phyloP scores from a whole-genome alignment of 1,139 yeast species.

The Groenewaldozyma auringiensis region DNA sequence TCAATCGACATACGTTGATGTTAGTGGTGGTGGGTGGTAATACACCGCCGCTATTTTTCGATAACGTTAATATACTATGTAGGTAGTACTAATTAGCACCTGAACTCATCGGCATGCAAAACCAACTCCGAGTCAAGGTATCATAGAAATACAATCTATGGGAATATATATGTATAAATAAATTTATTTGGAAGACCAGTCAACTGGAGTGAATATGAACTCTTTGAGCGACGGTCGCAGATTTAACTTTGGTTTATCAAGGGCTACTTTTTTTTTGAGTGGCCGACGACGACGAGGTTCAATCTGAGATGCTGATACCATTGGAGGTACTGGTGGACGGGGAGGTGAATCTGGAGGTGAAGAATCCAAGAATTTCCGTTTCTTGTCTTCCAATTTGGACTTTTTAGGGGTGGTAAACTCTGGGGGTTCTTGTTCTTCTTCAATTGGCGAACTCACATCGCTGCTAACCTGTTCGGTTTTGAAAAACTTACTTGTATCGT shows the following conservation, averaged over 20 bases:
- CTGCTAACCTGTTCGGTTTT: not conserved
- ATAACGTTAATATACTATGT: too few species aligned
- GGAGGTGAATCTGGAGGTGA: not conserved
- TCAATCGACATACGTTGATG: too few species aligned
- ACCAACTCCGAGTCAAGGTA: too few species aligned
- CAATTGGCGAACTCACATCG: not conserved
- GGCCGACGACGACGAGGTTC: not conserved
- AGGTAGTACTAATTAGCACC: too few species aligned
- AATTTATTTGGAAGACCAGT: not conserved
- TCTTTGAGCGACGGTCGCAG: not conserved
- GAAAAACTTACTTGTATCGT: not conserved
- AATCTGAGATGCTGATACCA: not conserved
- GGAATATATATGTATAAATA: not conserved
- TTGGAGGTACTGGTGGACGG: not conserved
- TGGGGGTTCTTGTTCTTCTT: not conserved
- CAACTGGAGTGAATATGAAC: slow-evolving; percentile 4
- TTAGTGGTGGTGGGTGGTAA: too few species aligned
- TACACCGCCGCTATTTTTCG: too few species aligned
- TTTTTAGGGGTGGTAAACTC: not conserved
- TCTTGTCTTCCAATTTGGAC: not conserved
- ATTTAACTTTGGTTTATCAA: not conserved
- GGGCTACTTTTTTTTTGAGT: not conserved
- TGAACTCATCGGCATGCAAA: too few species aligned
- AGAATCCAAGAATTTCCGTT: slow-evolving; percentile 6
- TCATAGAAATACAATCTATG: too few species aligned